Percentiles rank a stretch among this genome's conserved stretches.
phyloP scores from a whole-genome alignment of 202 grass and related monocot genomes.

The Schoenoplectus triqueter region DNA sequence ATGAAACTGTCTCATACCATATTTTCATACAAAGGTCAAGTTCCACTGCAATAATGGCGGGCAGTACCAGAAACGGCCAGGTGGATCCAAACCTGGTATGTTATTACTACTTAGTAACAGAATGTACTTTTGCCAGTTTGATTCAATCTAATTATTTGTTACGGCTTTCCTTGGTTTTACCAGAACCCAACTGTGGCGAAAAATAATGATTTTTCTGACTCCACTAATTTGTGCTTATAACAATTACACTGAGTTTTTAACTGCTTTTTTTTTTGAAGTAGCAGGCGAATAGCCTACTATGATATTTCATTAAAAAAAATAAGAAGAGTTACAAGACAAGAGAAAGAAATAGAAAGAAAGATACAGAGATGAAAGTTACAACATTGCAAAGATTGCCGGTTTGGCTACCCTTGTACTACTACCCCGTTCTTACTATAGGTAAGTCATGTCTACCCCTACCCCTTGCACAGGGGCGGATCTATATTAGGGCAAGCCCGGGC shows the following conservation, averaged over 20 bases:
- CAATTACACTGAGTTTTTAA: background rate
- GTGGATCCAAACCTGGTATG: slow-evolving; percentile 13
- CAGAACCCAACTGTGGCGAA: background rate
- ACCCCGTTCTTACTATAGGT: too few relatives aligned
- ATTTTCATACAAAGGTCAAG: background rate
- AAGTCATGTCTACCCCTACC: too few relatives aligned
- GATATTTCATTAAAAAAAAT: too few relatives aligned
- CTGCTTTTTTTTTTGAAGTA: background rate
- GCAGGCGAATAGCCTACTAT: too few relatives aligned
- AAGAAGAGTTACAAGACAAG: too few relatives aligned
- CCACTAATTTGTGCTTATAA: background rate
- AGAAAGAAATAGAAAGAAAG: too few relatives aligned
- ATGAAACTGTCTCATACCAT: background rate
- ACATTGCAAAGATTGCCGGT: too few relatives aligned
- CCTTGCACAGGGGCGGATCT: too few relatives aligned
- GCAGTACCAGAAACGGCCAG: background rate
- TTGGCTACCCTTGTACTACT: too few relatives aligned
- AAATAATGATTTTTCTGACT: background rate
- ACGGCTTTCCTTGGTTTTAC: background rate
- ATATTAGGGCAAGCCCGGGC: too few relatives aligned
- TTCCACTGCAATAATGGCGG: background rate
- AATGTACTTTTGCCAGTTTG: background rate
- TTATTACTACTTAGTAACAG: background rate
- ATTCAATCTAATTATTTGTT: background rate
- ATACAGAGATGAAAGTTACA: too few relatives aligned